phyloP scores from a whole-genome alignment of 2,329 filamentous ascomycete species.

The Trichoderma aggressivum region DNA sequence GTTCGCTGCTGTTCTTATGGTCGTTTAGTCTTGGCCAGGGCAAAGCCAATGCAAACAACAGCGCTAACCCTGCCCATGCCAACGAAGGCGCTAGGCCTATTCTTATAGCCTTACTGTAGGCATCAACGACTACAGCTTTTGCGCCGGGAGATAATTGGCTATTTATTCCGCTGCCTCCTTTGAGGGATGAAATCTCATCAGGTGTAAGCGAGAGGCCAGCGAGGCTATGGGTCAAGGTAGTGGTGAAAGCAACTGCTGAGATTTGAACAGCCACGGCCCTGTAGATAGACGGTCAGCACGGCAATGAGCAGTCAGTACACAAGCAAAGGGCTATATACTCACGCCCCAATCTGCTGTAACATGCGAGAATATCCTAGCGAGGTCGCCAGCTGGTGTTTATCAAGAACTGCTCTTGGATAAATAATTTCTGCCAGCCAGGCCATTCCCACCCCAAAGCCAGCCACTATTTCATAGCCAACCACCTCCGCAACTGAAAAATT shows the following conservation, averaged over 20 bases:
- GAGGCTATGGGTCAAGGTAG: background rate
- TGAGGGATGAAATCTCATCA: background rate
- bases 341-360: constrained; percentile 7
- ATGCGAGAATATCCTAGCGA: constrained; percentile 1
- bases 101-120: background rate
- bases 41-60: background rate
- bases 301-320: background rate
- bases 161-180: background rate
- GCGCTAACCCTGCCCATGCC: background rate
- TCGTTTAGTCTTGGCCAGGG: background rate
- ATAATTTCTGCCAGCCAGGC: constrained; percentile 5
- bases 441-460: constrained; percentile 1
- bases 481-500: background rate
- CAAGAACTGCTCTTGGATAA: background rate
- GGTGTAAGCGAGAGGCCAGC: background rate
- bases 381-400: background rate
- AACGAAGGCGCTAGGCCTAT: background rate
- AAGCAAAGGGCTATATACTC: background rate
- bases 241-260: background rate
- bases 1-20: background rate
- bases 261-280: background rate
- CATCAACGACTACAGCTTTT: background rate
- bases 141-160: background rate
- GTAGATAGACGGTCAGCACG: background rate
- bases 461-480: background rate